A percentile compares a stretch with the other conserved stretches of the same genome.
Evolutionary conservation across 2,329 filamentous ascomycete genomes (phyloP).

Genomic region (Tolypocladium capitatum): DNA sequence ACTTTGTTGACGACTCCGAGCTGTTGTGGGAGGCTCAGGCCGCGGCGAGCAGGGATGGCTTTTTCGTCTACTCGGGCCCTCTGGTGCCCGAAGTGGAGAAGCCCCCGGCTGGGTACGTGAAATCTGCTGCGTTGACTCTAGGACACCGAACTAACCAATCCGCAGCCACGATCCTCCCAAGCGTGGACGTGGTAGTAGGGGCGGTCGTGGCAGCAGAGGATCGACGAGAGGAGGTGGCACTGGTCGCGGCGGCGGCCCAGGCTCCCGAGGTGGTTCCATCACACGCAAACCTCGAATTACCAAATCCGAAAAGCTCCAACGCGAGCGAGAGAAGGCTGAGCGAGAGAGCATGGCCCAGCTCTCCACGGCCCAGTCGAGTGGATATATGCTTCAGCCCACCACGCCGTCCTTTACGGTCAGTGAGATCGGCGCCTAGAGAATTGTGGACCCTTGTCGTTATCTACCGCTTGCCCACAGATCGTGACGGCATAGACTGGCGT

Average conservation of each 20-base stretch:
- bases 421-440: conserved; percentile 22
- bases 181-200: conserved; percentile 44
- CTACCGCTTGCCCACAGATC: no score
- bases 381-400: conserved; percentile 23
- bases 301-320: conserved; percentile 70
- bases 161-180: conserved; percentile 57
- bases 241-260: conserved; percentile 41
- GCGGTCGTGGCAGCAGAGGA: conserved; percentile 44
- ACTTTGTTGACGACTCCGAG: conserved; percentile 87
- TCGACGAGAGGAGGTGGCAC: conserved; percentile 41
- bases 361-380: conserved; percentile 22
- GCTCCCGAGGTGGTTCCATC: conserved; percentile 62
- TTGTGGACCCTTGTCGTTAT: no score
- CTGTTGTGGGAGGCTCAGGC: conserved; percentile 91
- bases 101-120: conserved; percentile 38
- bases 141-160: conserved; percentile 19
- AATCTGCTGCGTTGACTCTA: background rate
- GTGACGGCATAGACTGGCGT: background rate
- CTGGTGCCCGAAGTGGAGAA: conserved; percentile 80
- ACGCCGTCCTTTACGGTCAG: conserved; percentile 23
- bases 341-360: conserved; percentile 41
- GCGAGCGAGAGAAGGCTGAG: conserved; percentile 70
- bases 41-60: conserved; percentile 86
- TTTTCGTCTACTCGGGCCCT: conserved; percentile 94
- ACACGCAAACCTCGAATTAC: conserved; percentile 74